Percentiles rank a stretch among this genome's conserved stretches.
Evolutionary conservation across 305 asterid species (phyloP).

Genomic region (Fraxinus velutina): DNA sequence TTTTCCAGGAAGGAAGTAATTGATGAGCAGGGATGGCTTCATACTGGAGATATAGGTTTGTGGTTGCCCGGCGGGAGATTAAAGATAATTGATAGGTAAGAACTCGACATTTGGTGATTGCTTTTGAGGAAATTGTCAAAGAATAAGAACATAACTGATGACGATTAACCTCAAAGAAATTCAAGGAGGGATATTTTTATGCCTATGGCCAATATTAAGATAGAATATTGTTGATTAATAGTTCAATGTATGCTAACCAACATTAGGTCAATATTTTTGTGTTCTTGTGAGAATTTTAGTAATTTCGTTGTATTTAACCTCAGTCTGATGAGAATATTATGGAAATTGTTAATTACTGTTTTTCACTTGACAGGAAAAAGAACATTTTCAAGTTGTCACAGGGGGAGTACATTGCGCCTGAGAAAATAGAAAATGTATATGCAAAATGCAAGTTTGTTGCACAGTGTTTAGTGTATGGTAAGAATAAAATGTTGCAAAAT

Average conservation of each 20-base stretch:
- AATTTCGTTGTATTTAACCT: not conserved
- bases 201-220: not conserved
- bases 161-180: not conserved
- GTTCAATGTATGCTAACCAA: not conserved
- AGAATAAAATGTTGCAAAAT: slow-evolving; percentile 12
- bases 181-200: not conserved
- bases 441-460: slow-evolving; percentile 63
- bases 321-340: not conserved
- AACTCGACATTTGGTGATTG: not conserved
- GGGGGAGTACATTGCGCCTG: slow-evolving; percentile 84
- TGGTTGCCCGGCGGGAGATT: slow-evolving; percentile 72
- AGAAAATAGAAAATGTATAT: slow-evolving; percentile 72
- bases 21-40: slow-evolving; percentile 76
- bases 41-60: slow-evolving; percentile 70
- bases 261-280: not conserved
- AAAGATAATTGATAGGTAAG: slow-evolving; percentile 67
- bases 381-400: slow-evolving; percentile 79
- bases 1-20: slow-evolving; percentile 54
- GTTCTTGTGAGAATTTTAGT: not conserved
- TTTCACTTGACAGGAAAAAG: slow-evolving; percentile 53
- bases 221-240: not conserved
- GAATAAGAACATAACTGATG: not conserved
- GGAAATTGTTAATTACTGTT: not conserved
- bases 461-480: slow-evolving; percentile 73
- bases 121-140: not conserved